These are phyloP conservation scores for Arthroderma sp. DNA, from an alignment of 2,329 filamentous ascomycete species.

Conservation along the genomic window DNA sequence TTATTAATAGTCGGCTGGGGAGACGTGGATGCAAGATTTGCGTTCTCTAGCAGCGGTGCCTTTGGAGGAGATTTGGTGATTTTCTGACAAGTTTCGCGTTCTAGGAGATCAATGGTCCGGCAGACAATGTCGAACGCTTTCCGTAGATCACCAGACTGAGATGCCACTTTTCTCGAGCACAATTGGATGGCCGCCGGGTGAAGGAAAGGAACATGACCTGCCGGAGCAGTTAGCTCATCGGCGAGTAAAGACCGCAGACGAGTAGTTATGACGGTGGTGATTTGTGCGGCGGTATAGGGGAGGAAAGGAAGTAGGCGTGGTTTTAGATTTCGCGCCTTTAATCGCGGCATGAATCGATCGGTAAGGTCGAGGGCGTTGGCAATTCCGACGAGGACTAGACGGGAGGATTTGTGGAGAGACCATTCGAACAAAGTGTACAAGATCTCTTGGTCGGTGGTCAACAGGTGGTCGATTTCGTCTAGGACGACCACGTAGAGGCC, in stretches of 20 bases:
- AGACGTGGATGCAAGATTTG: conserved; percentile 52
- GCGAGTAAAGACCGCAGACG: conserved; percentile 66
- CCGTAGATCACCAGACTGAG: conserved; percentile 83
- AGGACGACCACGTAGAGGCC: conserved; percentile 68
- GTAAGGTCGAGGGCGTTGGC: conserved; percentile 79
- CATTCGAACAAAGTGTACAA: conserved; percentile 94
- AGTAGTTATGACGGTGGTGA: conserved; percentile 72
- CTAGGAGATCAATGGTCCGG: conserved; percentile 75
- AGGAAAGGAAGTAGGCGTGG: conserved; percentile 82
- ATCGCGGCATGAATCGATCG: conserved; percentile 80
- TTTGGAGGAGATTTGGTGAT: conserved; percentile 52
- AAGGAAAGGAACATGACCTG: conserved; percentile 67
- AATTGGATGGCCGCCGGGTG: conserved; percentile 89
- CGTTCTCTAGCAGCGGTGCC: conserved; percentile 65
- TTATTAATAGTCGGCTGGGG: conserved; percentile 33
- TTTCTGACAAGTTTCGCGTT: conserved; percentile 65
- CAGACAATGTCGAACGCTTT: conserved; percentile 93
- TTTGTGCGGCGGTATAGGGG: conserved; percentile 77
- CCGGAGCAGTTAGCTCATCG: conserved; percentile 24
- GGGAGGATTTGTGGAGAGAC: conserved; percentile 63
- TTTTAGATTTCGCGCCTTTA: conserved; percentile 86
- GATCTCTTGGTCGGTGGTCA: conserved; percentile 77
- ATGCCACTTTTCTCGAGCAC: conserved; percentile 86
- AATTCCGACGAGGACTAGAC: conserved; percentile 75
- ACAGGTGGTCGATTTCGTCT: conserved; percentile 89